Conservation (phyloP, 805 yeast genomes). For the Lachancea thermotolerans region DNA sequence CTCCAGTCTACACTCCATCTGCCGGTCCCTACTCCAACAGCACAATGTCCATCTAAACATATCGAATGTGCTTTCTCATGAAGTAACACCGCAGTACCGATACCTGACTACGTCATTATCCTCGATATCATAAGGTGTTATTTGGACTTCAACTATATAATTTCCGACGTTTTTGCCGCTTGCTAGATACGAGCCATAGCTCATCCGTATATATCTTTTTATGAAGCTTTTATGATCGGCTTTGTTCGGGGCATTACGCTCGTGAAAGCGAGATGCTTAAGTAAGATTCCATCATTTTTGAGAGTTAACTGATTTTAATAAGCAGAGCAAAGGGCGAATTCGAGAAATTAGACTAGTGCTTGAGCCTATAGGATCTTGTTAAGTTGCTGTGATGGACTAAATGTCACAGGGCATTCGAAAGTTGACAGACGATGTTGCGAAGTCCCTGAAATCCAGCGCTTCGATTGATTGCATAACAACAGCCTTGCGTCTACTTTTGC, state of each 20-base stretch:
- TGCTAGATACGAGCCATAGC: too few species aligned
- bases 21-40: constrained; percentile 5
- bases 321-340: not conserved
- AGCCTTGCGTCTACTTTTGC: constrained; percentile 44
- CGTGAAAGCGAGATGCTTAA: too few species aligned
- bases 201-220: too few species aligned
- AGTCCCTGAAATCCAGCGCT: constrained; percentile 30
- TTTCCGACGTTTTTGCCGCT: too few species aligned
- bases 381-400: not conserved
- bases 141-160: too few species aligned
- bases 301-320: too few species aligned
- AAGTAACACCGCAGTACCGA: not conserved
- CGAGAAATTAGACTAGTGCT: not conserved
- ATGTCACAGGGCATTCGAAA: constrained; percentile 15
- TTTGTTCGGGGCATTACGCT: too few species aligned
- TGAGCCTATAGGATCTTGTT: not conserved
- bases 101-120: too few species aligned
- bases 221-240: too few species aligned
- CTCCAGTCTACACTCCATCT: constrained; percentile 1
- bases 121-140: too few species aligned
- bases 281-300: too few species aligned
- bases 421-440: constrained; percentile 13
- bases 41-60: not conserved
- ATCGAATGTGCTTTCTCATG: not conserved
- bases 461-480: constrained; percentile 33